Base-by-base conservation (phyloP, 352 stramenopile genomes). In the Globisporangium cylindrosporum region DNA sequence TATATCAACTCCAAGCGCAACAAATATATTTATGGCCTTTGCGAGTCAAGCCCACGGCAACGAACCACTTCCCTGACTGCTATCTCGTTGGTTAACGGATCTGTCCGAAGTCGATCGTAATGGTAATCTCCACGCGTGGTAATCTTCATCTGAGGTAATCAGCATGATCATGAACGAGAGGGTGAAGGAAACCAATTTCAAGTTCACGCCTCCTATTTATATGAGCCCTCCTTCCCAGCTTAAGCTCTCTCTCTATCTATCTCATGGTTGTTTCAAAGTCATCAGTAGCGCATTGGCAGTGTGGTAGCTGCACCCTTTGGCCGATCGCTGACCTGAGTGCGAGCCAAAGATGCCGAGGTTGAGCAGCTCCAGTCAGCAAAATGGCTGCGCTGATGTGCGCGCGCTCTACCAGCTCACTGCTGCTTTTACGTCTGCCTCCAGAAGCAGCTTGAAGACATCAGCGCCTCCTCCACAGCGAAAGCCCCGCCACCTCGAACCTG, bases 401-500 rank as follows among this genome's bases (percentile, higher is more conserved):
- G 20, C 20, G 55, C 29, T 61, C 20, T 34, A 48, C 27, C 55
- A 61, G 29, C 55, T 61, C 53, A 9, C 53, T 9, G 24, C 25
- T 27, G 14, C 53, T 14, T 43, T 12, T 14, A 18, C 36, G 12
- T 43, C 36, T 20, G 6, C 38, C 18, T 48, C 38, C 55, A 34
- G 55, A 29, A 22, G 18, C 29, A 46, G 29, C 29, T 12, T 9
- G 10, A 46, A 29, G 8, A 61, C 48, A 22, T 4, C 18, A n/a
- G 34, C n/a, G 29, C 20, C 55, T 15, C 20, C 5, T 10, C 15
- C 24, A 4, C 55, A 61, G 1, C 18, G 55, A n/a, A 61, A 61
- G 55, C 55, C 55, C 7, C 55, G 29, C 27, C 55, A 61, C 15
- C 55, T 61, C 20, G 55, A 61, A 20, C 29, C 55, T 34, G 55